phyloP scores from a whole-genome alignment of 768 basidiomycete species.

The Harrya chromipes region DNA sequence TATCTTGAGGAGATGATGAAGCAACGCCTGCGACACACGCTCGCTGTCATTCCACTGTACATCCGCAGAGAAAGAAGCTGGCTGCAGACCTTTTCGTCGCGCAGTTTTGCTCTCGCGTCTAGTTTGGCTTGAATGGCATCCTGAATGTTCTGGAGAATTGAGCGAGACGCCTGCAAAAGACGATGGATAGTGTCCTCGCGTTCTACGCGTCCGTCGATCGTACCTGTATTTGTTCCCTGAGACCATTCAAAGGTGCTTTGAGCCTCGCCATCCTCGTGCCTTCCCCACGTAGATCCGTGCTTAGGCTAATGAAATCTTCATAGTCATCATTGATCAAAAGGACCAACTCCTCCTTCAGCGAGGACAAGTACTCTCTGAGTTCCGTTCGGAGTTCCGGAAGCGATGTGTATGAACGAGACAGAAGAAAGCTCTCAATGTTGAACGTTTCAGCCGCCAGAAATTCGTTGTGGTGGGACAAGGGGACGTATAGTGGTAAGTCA shows the following conservation, averaged over 20 bases:
- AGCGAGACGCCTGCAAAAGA: conserved; percentile 48
- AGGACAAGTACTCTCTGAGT: conserved; percentile 77
- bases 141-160: conserved; percentile 63
- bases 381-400: conserved; percentile 86
- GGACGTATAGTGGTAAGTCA: conserved; percentile 60
- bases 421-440: conserved; percentile 82
- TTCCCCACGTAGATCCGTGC: conserved; percentile 88
- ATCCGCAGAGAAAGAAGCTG: not conserved
- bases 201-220: conserved; percentile 25
- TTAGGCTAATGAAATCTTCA: conserved; percentile 94
- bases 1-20: conserved; percentile 86
- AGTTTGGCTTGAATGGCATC: conserved; percentile 77
- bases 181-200: not conserved
- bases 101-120: conserved; percentile 63
- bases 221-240: conserved; percentile 70
- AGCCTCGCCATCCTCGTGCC: conserved; percentile 67
- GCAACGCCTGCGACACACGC: conserved; percentile 53
- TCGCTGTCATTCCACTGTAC: not conserved
- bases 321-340: conserved; percentile 97
- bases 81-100: conserved; percentile 73
- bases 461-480: conserved; percentile 78
- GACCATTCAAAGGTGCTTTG: conserved; percentile 58
- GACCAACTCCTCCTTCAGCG: conserved; percentile 90
- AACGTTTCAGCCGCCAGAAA: conserved; percentile 68
- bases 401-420: conserved; percentile 81